These are phyloP conservation scores for Colletotrichum liriopes DNA, from an alignment of 2,329 filamentous ascomycete species.

Conservation along the genomic window DNA sequence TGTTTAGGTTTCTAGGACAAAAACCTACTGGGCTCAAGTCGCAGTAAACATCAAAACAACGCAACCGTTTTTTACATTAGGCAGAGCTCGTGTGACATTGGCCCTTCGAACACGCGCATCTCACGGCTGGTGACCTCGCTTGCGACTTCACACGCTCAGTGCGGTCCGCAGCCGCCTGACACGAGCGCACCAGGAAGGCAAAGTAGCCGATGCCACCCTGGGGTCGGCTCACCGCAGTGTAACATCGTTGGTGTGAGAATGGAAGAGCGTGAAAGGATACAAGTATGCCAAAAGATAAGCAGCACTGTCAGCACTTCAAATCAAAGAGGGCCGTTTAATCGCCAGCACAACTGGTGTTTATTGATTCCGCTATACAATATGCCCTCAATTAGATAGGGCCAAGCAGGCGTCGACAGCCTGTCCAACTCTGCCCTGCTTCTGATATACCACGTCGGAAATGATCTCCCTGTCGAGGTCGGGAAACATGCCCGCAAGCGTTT, in stretches of 20 bases:
- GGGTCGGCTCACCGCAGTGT: not conserved
- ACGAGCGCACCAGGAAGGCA: not conserved
- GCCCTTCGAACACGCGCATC: too few species aligned
- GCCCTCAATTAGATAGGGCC: slow-evolving; percentile 69
- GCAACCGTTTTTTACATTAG: too few species aligned
- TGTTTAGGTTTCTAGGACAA: too few species aligned
- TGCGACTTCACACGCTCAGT: too few species aligned
- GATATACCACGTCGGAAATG: slow-evolving; percentile 95
- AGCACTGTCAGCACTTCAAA: not conserved
- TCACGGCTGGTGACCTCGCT: too few species aligned
- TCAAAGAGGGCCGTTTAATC: not conserved
- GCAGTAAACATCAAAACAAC: too few species aligned
- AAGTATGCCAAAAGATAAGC: not conserved
- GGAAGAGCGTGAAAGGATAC: not conserved
- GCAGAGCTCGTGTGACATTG: too few species aligned
- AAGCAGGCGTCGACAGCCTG: slow-evolving; percentile 90
- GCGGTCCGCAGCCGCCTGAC: too few species aligned
- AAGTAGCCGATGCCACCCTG: not conserved
- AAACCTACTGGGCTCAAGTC: too few species aligned
- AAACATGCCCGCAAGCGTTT: slow-evolving; percentile 97
- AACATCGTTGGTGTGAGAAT: not conserved
- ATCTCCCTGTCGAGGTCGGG: slow-evolving; percentile 94
- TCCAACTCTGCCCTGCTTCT: slow-evolving; percentile 94
- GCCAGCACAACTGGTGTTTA: not conserved
- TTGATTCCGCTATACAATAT: slow-evolving; percentile 9